Evolutionary conservation across 169 alveolate species (phyloP), one percentile per base, ranked within the genome.

Genomic region (Plasmodium coatneyi): DNA sequence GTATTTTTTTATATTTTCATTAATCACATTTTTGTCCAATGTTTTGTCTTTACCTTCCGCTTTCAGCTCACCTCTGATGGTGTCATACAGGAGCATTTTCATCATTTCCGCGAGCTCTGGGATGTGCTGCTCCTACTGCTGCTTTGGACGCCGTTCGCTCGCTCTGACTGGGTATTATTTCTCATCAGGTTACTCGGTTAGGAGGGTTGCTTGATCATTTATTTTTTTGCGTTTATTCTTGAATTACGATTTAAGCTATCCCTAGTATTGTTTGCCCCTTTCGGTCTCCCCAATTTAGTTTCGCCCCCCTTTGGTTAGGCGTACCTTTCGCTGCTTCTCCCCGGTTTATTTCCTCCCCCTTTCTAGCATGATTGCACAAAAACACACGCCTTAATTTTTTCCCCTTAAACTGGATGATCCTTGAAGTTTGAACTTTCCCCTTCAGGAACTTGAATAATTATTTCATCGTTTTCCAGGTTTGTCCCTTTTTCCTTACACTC

Each of bases 1-100:
- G 71, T 89, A 79, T 54, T 89, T 89, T 89, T 89, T 79, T 56
- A 71, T 41, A 32, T 79, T 66, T 16, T 41, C 90, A 79, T 89
- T 89, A 30, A 79, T 66, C 28, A 79, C 41, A 39, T 66, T 79
- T 72, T 72, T 89, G 36, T 52, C 80, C 46, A 78, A 25, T 60
- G 52, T 1, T 60, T 39, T 52, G 39, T 80, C 89, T 76, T 54
- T 89, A 28, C 81, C 82, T 39, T 89, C 72, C 5, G 9, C 41
- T 79, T 89, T 89, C 82, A 71, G 32, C n/a, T 89, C 89, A 14
- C 89, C 94, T 41, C 49, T 60, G 39, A 49, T 30, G 66, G 32
- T 46, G 12, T 80, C 66, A 80, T 80, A 80, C 71, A 80, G 66
- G 22, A 49, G 66, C 86, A 80, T 80, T 80, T 80, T 80, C 86